These are phyloP conservation scores for Penicillium psychrofluorescens DNA, from an alignment of 495 filamentous ascomycete species.

Conservation along the genomic window DNA sequence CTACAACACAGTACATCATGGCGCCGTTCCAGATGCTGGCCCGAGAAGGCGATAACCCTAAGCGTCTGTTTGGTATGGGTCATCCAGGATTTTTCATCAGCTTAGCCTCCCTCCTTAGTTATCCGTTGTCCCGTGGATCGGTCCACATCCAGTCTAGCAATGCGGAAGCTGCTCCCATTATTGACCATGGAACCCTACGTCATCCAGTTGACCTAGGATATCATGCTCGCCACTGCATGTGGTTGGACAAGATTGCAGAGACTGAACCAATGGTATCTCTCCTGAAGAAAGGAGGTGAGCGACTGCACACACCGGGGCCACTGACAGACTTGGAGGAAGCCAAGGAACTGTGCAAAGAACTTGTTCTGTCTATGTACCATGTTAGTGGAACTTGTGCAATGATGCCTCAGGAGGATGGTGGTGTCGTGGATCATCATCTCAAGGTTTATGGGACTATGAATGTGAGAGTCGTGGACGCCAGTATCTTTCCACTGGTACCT, in stretches of 20 bases:
- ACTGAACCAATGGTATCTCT: constrained; percentile 29
- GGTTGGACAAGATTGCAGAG: constrained; percentile 35
- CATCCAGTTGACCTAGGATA: constrained; percentile 41
- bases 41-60: background rate
- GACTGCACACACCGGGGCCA: constrained; percentile 4
- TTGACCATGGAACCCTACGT: constrained; percentile 40
- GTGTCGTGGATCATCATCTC: constrained; percentile 27
- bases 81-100: constrained; percentile 31
- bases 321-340: constrained; percentile 3
- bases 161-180: constrained; percentile 18
- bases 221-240: constrained; percentile 34
- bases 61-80: constrained; percentile 4
- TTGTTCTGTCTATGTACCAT: constrained; percentile 24
- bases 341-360: constrained; percentile 6
- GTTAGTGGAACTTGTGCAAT: constrained; percentile 30
- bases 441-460: constrained; percentile 43
- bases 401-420: constrained; percentile 43
- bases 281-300: constrained; percentile 20
- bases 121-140: constrained; percentile 48
- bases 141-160: constrained; percentile 41
- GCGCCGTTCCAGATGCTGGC: constrained; percentile 13
- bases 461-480: constrained; percentile 48
- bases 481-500: constrained; percentile 43
- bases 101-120: constrained; percentile 26
- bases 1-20: constrained; percentile 10